Evolutionary conservation across 768 basidiomycete genomes (phyloP), one percentile per base, ranked within the genome.

Genomic region (Royoungia palumana): DNA sequence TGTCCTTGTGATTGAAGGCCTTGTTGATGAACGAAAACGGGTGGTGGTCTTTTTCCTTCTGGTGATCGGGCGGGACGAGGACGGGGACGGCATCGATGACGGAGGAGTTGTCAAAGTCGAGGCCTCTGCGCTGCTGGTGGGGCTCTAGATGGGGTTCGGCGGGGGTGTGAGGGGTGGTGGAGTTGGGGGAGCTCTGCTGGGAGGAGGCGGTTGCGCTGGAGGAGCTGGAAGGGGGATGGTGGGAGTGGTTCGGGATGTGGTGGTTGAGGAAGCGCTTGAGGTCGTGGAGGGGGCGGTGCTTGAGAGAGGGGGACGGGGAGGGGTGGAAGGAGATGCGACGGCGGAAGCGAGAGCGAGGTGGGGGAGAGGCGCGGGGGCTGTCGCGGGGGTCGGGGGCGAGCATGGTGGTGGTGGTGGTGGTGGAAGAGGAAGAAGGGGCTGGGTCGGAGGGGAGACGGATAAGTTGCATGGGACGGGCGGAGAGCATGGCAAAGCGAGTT

Each of bases 211-310:
- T 28, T 48, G 64, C 36, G 58, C 59, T 38, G 56, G 57, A 32
- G 2, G 53, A 57, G 24, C 34, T 22, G 35, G 56, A 54, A 38
- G 53, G 39, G 50, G 59, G 56, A 58, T 41, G 70, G 53, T 67
- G 67, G 41, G 64, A 53, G 49, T 69, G 62, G 39, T 87, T 83
- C 50, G 82, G 82, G 41, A 95, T 83, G 71, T 95, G 92, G 70
- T 89, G 82, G 71, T 95, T 90, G 54, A 99, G 80, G 74, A 98
- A 96, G 24, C 94, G 88, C 65, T 92, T 92, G 61, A 97, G 83
- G 68, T 97, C 94, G 70, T 89, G 83, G 43, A 98, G 78, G 3
- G 92, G 87, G 0, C 91, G 87, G 52, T 77, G 77, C 49, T 76
- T 74, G 4, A 47, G 44, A 1, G 30, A 1, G 28, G 54, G 34